Conservation (phyloP, 1,284 basidiomycete species). For the Rhizoctonia solani region DNA sequence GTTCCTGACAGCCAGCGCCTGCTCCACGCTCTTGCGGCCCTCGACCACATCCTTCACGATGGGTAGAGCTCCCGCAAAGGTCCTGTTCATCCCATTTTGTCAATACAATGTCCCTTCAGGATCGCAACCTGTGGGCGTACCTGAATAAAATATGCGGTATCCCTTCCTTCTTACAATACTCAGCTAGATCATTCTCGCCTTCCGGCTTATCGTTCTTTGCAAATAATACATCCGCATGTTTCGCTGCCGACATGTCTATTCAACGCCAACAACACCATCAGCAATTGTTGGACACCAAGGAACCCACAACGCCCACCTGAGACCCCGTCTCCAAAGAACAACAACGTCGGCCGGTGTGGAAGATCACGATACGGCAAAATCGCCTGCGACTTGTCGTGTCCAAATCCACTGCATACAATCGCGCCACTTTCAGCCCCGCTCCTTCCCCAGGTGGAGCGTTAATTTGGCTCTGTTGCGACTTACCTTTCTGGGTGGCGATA, state of each 20-base stretch:
- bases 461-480: constrained; percentile 28
- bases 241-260: constrained; percentile 90
- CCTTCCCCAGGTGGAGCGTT: not conserved
- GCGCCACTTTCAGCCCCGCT: not conserved
- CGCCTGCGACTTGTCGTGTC: constrained; percentile 91
- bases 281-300: constrained; percentile 46
- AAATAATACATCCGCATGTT: constrained; percentile 87
- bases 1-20: constrained; percentile 44
- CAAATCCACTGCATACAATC: constrained; percentile 62
- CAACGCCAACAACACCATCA: too few relatives aligned
- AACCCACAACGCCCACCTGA: constrained; percentile 62
- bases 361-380: constrained; percentile 84
- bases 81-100: too few relatives aligned
- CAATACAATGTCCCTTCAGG: too few relatives aligned
- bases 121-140: too few relatives aligned
- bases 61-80: constrained; percentile 61
- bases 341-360: constrained; percentile 72
- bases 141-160: constrained; percentile 71
- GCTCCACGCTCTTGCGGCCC: constrained; percentile 48
- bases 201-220: constrained; percentile 76
- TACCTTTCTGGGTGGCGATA: constrained; percentile 87
- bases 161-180: constrained; percentile 70
- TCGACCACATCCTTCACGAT: constrained; percentile 69
- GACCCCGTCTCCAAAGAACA: constrained; percentile 96
- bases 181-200: constrained; percentile 83